A percentile compares a stretch with the other conserved stretches of the same genome.
These are phyloP conservation scores for Pseudocercospora ulei DNA, from an alignment of 2,329 filamentous ascomycete species.

Conservation along the genomic window DNA sequence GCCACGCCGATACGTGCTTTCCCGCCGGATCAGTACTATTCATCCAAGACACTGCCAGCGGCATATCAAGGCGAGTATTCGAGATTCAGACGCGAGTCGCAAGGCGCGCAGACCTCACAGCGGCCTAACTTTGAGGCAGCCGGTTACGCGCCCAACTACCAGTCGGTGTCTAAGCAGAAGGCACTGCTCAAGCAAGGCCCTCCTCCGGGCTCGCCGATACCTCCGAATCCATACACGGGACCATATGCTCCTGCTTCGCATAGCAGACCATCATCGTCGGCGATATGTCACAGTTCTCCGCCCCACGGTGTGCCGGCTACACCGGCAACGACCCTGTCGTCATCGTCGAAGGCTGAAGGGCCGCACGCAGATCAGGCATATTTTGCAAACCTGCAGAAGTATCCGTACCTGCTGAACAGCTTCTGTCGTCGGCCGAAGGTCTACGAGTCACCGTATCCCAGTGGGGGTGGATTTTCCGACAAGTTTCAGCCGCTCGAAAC, in stretches of 20 bases:
- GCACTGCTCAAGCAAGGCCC: slow-evolving; percentile 23
- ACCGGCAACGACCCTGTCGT: slow-evolving; percentile 31
- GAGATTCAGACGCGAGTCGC: slow-evolving; percentile 30
- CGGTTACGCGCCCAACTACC: slow-evolving; percentile 25
- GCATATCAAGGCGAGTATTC: slow-evolving; percentile 34
- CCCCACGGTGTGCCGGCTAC: slow-evolving; percentile 26
- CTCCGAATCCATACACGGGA: slow-evolving; percentile 20
- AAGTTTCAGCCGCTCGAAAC: slow-evolving; percentile 34
- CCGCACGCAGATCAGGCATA: slow-evolving; percentile 34
- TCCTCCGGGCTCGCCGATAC: slow-evolving; percentile 14
- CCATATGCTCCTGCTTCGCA: slow-evolving; percentile 18
- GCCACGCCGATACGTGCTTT: slow-evolving; percentile 30
- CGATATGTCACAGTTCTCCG: slow-evolving; percentile 32
- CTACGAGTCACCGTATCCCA: slow-evolving; percentile 43
- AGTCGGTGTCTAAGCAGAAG: slow-evolving; percentile 26
- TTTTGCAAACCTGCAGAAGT: slow-evolving; percentile 39
- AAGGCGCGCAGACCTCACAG: slow-evolving; percentile 28
- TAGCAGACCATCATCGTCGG: slow-evolving; percentile 23
- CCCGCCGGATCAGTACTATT: slow-evolving; percentile 34
- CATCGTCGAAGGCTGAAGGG: slow-evolving; percentile 20
- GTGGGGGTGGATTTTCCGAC: slow-evolving; percentile 36
- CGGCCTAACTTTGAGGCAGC: slow-evolving; percentile 25
- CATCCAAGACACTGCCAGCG: slow-evolving; percentile 32
- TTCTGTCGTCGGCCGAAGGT: slow-evolving; percentile 40
- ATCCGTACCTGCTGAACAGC: slow-evolving; percentile 41